phyloP scores from a whole-genome alignment of 331 rosid species.

The Phaseolus coccineus region DNA sequence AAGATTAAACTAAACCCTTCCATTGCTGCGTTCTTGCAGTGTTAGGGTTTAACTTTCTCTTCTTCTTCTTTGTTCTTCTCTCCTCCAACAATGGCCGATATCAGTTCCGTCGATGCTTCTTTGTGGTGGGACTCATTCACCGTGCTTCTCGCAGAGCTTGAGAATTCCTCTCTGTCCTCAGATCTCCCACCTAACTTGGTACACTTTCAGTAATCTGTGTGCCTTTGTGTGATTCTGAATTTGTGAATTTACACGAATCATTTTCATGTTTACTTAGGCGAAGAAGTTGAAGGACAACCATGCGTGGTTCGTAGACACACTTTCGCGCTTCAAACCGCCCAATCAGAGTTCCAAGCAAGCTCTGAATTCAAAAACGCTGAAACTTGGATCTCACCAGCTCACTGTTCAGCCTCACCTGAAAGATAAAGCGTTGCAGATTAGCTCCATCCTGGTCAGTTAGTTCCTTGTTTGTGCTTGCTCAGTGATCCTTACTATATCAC shows the following conservation, averaged over 20 bases:
- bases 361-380: slow-evolving; percentile 65
- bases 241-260: background rate
- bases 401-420: slow-evolving; percentile 67
- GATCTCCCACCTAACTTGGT: slow-evolving; percentile 78
- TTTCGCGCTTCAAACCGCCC: slow-evolving; percentile 71
- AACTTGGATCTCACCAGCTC: slow-evolving; percentile 71
- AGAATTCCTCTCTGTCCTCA: slow-evolving; percentile 67
- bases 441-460: slow-evolving; percentile 74
- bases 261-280: slow-evolving; percentile 53
- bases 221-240: background rate
- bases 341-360: slow-evolving; percentile 76
- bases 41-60: slow-evolving; percentile 58
- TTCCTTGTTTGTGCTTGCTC: slow-evolving; percentile 26
- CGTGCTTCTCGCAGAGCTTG: slow-evolving; percentile 72
- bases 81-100: slow-evolving; percentile 63
- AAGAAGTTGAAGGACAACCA: slow-evolving; percentile 80
- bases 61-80: slow-evolving; percentile 21
- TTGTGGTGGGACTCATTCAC: slow-evolving; percentile 97
- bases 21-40: background rate
- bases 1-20: slow-evolving; percentile 47
- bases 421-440: slow-evolving; percentile 73
- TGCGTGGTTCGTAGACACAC: slow-evolving; percentile 74
- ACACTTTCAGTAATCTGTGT: slow-evolving; percentile 23
- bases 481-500: background rate
- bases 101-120: slow-evolving; percentile 66